A percentile compares a stretch with the other conserved stretches of the same genome.
These are phyloP conservation scores for Arabis hirsuta DNA, from an alignment of 345 rosid genomes.

Conservation along the genomic window DNA sequence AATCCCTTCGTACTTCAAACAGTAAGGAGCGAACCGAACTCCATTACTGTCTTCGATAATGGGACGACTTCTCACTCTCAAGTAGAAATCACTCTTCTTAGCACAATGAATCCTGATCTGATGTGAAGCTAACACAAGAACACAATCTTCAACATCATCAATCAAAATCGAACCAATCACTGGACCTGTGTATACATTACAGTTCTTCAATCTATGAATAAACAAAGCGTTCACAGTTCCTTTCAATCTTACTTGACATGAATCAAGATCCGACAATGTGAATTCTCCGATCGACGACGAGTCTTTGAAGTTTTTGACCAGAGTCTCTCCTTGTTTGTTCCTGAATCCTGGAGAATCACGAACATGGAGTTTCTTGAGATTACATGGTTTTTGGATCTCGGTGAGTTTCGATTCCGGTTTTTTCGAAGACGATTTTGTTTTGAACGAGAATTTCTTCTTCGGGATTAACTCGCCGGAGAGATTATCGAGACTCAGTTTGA, in stretches of 20 bases:
- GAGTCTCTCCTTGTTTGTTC: slow-evolving; percentile 50
- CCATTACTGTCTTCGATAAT: slow-evolving; percentile 75
- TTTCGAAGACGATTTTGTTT: slow-evolving; percentile 52
- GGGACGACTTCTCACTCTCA: slow-evolving; percentile 87
- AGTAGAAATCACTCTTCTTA: slow-evolving; percentile 64
- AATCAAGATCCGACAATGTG: slow-evolving; percentile 65
- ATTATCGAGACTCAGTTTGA: slow-evolving; percentile 64
- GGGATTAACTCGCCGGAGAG: slow-evolving; percentile 56
- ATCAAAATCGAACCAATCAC: slow-evolving; percentile 82
- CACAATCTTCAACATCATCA: slow-evolving; percentile 70
- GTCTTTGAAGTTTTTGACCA: slow-evolving; percentile 54
- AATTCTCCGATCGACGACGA: slow-evolving; percentile 73
- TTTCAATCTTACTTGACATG: slow-evolving; percentile 63
- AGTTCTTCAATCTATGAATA: slow-evolving; percentile 58
- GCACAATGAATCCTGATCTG: slow-evolving; percentile 84
- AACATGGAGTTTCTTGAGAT: too few relatives aligned
- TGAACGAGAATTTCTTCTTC: slow-evolving; percentile 79
- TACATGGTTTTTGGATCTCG: slow-evolving; percentile 35
- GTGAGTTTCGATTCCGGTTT: slow-evolving; percentile 40
- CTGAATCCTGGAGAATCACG: slow-evolving; percentile 74
- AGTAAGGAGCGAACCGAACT: slow-evolving; percentile 75
- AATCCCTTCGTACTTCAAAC: slow-evolving; percentile 74
- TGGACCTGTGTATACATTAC: slow-evolving; percentile 66
- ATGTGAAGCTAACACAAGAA: slow-evolving; percentile 76
- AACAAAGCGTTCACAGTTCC: slow-evolving; percentile 65